Evolutionary conservation across 2,329 filamentous ascomycete species (phyloP), one percentile per base, ranked within the genome.

Genomic region (Bipolaris gigantea): DNA sequence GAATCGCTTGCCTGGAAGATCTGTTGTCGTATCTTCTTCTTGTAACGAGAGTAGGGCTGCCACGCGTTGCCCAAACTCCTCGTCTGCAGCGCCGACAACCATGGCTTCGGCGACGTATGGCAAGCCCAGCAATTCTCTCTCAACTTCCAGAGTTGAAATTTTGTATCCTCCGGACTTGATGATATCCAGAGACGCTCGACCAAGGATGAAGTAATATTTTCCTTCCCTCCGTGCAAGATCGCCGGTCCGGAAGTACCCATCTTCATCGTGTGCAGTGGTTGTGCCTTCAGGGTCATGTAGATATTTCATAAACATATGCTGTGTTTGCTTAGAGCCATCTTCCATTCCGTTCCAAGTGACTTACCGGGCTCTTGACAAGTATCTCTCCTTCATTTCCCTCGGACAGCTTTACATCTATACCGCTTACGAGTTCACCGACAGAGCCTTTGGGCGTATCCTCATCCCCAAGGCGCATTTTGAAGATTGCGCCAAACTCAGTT

Each of bases 101-200:
- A 80, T 80, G 4, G 79, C 80, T 65, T 83, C 81, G 42, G 78
- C 72, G 32, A 83, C 73, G 30, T 77, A 76, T 1, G 77, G 73
- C 48, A 83, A 60, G 0, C 75, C 73, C 21, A 83, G 71, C 59
- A 83, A 76, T 56, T 83, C 80, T 16, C 81, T 73, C 64, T 83
- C 81, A 27, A 83, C 79, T 45, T 83, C 81, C 10, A 83, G 67
- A 0, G 81, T 81, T 0, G 78, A 81, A 33, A 83, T 79, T 66
- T 83, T 83, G 60, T 83, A 83, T 0, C 81, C 81, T 15, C 81
- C 80, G 0, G 78, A 79, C 57, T 84, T 83, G 64, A 84, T 82
- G 30, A 84, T 75, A 57, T 83, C 81, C 6, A 81, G 74, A 16
- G 77, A 80, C 9, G 78, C 80, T 10, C 81, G 76, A 8, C 81